Percentiles rank a stretch among this genome's conserved stretches.
Conservation (phyloP, 176 grass and related monocot species). For the Hsuehochloa calcarea region DNA sequence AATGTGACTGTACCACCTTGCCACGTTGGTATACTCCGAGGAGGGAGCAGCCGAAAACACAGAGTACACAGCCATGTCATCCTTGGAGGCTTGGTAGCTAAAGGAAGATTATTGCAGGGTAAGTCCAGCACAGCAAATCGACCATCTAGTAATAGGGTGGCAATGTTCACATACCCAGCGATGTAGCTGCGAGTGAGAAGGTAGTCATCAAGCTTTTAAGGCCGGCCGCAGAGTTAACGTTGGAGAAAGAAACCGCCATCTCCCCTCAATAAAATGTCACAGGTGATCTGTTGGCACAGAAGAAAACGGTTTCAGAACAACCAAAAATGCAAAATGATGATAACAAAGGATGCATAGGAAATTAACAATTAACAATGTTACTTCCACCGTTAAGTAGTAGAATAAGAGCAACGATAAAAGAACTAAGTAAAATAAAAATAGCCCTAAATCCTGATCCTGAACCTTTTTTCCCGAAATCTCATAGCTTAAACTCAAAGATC, state of each 20-base stretch:
- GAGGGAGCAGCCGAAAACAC: conserved; percentile 53
- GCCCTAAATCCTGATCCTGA: not conserved
- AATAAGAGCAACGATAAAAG: not conserved
- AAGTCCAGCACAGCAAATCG: not conserved
- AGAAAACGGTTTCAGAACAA: not conserved
- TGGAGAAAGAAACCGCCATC: conserved; percentile 73
- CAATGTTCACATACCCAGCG: conserved; percentile 49
- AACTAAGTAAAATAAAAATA: not conserved
- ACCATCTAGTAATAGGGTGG: not conserved
- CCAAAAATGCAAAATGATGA: not conserved
- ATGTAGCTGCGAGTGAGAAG: conserved; percentile 90
- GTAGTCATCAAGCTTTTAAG: conserved; percentile 78
- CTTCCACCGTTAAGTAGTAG: not conserved
- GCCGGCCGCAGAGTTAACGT: conserved; percentile 59
- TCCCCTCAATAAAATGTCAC: conserved; percentile 22
- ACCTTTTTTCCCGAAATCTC: not conserved
- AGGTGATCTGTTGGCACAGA: not conserved
- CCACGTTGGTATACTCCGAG: conserved; percentile 56
- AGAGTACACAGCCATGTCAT: conserved; percentile 80
- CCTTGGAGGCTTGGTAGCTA: conserved; percentile 97
- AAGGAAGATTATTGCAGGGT: not conserved
- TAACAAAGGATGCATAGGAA: not conserved
- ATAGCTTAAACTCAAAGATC: not conserved
- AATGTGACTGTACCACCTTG: conserved; percentile 90
- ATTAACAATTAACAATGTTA: not conserved